Evolutionary conservation across 768 basidiomycete genomes (phyloP).

Genomic region (Termitomyces sp.): DNA sequence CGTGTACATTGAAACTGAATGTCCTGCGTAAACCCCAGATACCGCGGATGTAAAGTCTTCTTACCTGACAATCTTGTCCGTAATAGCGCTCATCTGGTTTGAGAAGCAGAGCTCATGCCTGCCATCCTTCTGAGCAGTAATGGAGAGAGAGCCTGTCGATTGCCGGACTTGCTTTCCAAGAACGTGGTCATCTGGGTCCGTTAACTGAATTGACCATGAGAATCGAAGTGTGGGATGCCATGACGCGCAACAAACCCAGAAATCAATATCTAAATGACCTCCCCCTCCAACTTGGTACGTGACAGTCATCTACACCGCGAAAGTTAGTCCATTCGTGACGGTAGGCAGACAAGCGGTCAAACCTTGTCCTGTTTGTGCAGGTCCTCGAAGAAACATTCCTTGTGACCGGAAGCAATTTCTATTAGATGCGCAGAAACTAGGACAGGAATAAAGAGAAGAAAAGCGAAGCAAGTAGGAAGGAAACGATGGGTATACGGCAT

Average conservation of each 20-base stretch:
- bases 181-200: slow-evolving; percentile 67
- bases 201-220: slow-evolving; percentile 50
- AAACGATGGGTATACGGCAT: slow-evolving; percentile 34
- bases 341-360: slow-evolving; percentile 8
- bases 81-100: slow-evolving; percentile 96
- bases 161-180: slow-evolving; percentile 82
- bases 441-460: slow-evolving; percentile 41
- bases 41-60: slow-evolving; percentile 17
- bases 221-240: slow-evolving; percentile 3
- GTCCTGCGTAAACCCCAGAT: background rate
- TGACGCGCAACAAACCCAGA: slow-evolving; percentile 62
- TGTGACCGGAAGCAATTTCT: slow-evolving; percentile 73
- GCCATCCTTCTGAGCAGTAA: slow-evolving; percentile 87
- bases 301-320: slow-evolving; percentile 81
- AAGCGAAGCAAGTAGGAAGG: slow-evolving; percentile 36
- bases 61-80: slow-evolving; percentile 93
- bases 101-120: slow-evolving; percentile 97
- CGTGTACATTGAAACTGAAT: slow-evolving; percentile 94
- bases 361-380: slow-evolving; percentile 90
- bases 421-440: slow-evolving; percentile 65
- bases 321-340: background rate
- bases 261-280: slow-evolving; percentile 96
- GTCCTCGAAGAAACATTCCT: slow-evolving; percentile 97
- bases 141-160: slow-evolving; percentile 84
- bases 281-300: slow-evolving; percentile 99